A percentile compares a stretch with the other conserved stretches of the same genome.
phyloP scores from a whole-genome alignment of 2,329 filamentous ascomycete species.

The Colletotrichum liriopes region DNA sequence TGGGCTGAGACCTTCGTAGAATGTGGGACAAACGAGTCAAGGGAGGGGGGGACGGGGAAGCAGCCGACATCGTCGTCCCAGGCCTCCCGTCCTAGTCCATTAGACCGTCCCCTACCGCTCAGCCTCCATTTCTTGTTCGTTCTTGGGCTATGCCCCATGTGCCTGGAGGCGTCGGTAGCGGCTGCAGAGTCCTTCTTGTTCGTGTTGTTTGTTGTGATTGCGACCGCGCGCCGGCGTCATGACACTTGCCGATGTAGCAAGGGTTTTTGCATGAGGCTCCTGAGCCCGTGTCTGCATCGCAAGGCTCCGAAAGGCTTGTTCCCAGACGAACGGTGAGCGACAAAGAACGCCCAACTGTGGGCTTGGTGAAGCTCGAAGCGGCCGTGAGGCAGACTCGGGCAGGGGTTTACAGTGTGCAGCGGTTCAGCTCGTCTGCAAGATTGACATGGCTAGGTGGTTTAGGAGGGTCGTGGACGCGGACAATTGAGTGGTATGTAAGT shows the following conservation, averaged over 20 bases:
- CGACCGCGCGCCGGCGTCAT: neutral
- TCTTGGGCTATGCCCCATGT: neutral
- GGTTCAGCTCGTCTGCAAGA: conserved; percentile 37
- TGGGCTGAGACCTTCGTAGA: conserved; percentile 11
- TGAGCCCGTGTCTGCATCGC: neutral
- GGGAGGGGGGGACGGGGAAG: conserved; percentile 14
- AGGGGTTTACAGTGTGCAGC: neutral
- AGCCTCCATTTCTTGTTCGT: conserved; percentile 1
- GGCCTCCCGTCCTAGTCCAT: neutral
- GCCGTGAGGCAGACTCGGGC: neutral
- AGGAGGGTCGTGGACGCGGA: conserved; percentile 7
- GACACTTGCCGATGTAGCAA: conserved; percentile 2
- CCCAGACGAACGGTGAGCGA: neutral
- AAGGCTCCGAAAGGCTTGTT: conserved; percentile 18
- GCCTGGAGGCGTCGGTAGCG: neutral
- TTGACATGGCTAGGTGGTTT: conserved; percentile 18
- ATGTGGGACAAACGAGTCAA: conserved; percentile 25
- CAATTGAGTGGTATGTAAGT: neutral
- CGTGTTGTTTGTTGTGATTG: neutral
- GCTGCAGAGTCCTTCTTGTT: conserved; percentile 11
- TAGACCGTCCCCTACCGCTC: neutral
- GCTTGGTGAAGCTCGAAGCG: conserved; percentile 24
- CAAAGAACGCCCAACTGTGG: conserved; percentile 31
- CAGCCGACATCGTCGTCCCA: conserved; percentile 8
- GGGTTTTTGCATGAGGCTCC: conserved; percentile 9